Conservation (phyloP, 2,329 filamentous ascomycete genomes). For the Gremmenia infestans region DNA sequence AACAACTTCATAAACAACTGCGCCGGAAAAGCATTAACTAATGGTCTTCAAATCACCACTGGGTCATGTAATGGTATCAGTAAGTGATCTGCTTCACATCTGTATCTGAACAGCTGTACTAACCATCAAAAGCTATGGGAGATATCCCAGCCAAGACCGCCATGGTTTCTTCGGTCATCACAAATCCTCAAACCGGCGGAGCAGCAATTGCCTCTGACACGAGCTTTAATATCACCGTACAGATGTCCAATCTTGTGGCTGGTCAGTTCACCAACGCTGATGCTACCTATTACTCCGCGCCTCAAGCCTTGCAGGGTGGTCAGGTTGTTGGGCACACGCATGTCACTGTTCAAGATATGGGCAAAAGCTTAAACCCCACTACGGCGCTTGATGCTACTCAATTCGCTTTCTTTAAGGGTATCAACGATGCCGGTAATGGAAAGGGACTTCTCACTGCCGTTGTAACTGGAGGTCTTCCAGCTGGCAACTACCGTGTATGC, state of each 20-base stretch:
- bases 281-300: constrained; percentile 36
- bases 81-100: constrained; percentile 8
- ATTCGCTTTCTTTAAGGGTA: constrained; percentile 40
- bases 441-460: constrained; percentile 34
- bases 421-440: constrained; percentile 37
- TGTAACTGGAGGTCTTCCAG: constrained; percentile 37
- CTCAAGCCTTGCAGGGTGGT: constrained; percentile 33
- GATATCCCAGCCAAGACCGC: constrained; percentile 29
- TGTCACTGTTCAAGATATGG: constrained; percentile 36
- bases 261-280: constrained; percentile 37
- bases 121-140: constrained; percentile 25
- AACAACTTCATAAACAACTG: constrained; percentile 30
- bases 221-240: constrained; percentile 31
- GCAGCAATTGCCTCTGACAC: constrained; percentile 22
- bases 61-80: constrained; percentile 53
- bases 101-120: constrained; percentile 1
- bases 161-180: constrained; percentile 32
- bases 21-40: constrained; percentile 42
- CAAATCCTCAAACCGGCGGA: constrained; percentile 23
- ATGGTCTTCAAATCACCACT: constrained; percentile 49
- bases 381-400: constrained; percentile 28
- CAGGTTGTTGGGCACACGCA: constrained; percentile 37
- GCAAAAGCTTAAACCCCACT: constrained; percentile 29
- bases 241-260: constrained; percentile 32
- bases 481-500: constrained; percentile 40